These are phyloP conservation scores for Alternaria infectoria DNA, from an alignment of 2,329 filamentous ascomycete species.

Conservation along the genomic window DNA sequence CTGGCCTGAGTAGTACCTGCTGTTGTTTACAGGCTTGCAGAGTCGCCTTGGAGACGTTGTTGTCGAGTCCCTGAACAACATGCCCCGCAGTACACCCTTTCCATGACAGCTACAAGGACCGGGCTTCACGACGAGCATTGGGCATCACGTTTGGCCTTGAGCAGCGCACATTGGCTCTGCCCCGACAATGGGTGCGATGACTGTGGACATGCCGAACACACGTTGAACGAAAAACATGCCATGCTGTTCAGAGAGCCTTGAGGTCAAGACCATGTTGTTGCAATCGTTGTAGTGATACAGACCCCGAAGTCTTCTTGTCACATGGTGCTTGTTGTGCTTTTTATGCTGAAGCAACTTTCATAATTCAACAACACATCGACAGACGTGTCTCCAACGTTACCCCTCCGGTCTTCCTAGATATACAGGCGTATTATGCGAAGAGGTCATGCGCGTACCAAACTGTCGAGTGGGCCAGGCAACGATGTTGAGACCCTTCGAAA, in stretches of 20 bases:
- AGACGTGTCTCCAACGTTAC: background rate
- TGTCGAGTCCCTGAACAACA: background rate
- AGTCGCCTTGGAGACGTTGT: background rate
- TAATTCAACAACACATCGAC: background rate
- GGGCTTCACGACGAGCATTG: constrained; percentile 9
- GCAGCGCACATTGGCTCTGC: background rate
- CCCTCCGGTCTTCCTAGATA: background rate
- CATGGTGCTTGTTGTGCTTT: background rate
- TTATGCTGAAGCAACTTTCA: background rate
- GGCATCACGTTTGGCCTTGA: constrained; percentile 5
- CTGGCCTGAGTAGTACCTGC: background rate
- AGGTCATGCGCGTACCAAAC: background rate
- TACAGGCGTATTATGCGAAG: background rate
- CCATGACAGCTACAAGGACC: constrained; percentile 21
- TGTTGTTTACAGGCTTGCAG: background rate
- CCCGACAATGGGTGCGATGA: background rate
- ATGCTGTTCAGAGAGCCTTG: background rate
- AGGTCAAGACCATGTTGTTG: background rate
- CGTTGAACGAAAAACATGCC: background rate
- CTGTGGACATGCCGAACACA: background rate
- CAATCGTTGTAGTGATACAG: background rate
- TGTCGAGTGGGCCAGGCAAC: background rate
- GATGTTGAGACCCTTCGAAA: background rate
- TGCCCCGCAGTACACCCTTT: constrained; percentile 28
- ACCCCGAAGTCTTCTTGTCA: background rate